A percentile compares a stretch with the other conserved stretches of the same genome.
Evolutionary conservation across 352 stramenopile species (phyloP).

Genomic region (Phytopythium chamaehyphon): DNA sequence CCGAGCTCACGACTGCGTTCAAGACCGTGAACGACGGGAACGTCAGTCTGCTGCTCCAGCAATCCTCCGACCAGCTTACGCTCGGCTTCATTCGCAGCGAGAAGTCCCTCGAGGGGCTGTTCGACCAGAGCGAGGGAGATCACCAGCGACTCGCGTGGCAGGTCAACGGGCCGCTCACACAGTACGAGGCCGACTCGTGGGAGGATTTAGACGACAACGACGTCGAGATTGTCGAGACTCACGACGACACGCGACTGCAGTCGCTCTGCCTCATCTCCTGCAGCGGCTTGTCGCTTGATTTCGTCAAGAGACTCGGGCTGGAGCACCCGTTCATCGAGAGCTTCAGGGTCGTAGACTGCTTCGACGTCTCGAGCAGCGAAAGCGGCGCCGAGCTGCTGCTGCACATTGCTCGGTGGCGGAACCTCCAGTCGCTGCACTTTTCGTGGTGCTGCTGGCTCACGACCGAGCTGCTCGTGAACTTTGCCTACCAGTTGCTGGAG

Average conservation of each 20-base stretch:
- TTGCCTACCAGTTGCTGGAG: conserved; percentile 68
- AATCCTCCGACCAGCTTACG: conserved; percentile 54
- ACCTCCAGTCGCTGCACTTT: conserved; percentile 61
- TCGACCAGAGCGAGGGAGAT: conserved; percentile 28
- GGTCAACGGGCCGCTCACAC: conserved; percentile 11
- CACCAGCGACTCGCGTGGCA: conserved; percentile 46
- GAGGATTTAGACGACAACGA: conserved; percentile 71
- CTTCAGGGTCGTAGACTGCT: conserved; percentile 68
- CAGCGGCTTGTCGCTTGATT: conserved; percentile 45
- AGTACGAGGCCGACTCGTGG: conserved; percentile 58
- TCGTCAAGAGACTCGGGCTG: conserved; percentile 32
- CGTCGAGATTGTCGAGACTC: conserved; percentile 53
- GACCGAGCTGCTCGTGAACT: conserved; percentile 65
- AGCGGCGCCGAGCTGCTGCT: conserved; percentile 41
- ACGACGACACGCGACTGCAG: conserved; percentile 47
- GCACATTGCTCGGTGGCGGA: conserved; percentile 43
- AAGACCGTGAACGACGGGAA: conserved; percentile 72
- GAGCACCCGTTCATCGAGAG: conserved; percentile 51
- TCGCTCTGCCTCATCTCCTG: conserved; percentile 71
- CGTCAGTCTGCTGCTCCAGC: conserved; percentile 50
- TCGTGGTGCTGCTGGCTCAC: conserved; percentile 84
- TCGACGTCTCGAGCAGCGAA: conserved; percentile 41
- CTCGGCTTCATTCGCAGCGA: conserved; percentile 69
- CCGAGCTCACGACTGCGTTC: conserved; percentile 58
- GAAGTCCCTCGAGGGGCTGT: conserved; percentile 34